These are phyloP conservation scores for Peronosclerospora sorghi DNA, from an alignment of 352 stramenopile species.

Conservation along the genomic window DNA sequence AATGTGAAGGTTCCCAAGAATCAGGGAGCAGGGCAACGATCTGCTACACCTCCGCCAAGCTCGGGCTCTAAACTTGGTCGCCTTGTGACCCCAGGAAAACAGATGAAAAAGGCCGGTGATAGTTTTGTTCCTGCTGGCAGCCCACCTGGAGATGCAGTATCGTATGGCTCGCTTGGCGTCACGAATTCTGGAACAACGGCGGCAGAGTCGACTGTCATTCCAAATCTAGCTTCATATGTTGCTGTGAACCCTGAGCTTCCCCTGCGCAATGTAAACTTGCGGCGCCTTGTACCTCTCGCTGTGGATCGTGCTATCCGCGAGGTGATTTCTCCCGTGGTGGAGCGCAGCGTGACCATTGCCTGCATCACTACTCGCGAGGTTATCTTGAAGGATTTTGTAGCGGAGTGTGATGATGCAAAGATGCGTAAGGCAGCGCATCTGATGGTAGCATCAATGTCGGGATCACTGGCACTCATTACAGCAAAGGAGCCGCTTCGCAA, in stretches of 20 bases:
- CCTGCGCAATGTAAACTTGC: constrained; percentile 89
- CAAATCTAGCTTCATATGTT: constrained; percentile 96
- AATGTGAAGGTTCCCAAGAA: constrained; percentile 90
- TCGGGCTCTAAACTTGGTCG: constrained; percentile 36
- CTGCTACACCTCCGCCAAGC: constrained; percentile 45
- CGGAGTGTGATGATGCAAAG: constrained; percentile 89
- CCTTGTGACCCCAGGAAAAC: constrained; percentile 51
- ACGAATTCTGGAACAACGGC: constrained; percentile 16
- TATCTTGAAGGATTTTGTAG: constrained; percentile 99
- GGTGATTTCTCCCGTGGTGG: constrained; percentile 97
- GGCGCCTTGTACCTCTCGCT: constrained; percentile 92
- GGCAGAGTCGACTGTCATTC: constrained; percentile 94
- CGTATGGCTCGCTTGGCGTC: constrained; percentile 19
- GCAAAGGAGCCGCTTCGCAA: constrained; percentile 95
- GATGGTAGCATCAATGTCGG: constrained; percentile 97
- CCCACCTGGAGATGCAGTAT: constrained; percentile 28
- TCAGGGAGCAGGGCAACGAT: constrained; percentile 23
- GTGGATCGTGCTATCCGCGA: constrained; percentile 97
- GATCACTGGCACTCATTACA: constrained; percentile 95
- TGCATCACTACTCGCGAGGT: constrained; percentile 97
- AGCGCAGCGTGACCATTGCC: constrained; percentile 97
- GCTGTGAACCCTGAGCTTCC: constrained; percentile 94
- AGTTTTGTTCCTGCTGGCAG: constrained; percentile 46
- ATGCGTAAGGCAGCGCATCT: constrained; percentile 96
- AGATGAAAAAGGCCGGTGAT: constrained; percentile 35